Percentiles rank a stretch among this genome's conserved stretches.
These are phyloP conservation scores for Erigeron canadensis DNA, from an alignment of 129 eudicot genomes.

Conservation along the genomic window DNA sequence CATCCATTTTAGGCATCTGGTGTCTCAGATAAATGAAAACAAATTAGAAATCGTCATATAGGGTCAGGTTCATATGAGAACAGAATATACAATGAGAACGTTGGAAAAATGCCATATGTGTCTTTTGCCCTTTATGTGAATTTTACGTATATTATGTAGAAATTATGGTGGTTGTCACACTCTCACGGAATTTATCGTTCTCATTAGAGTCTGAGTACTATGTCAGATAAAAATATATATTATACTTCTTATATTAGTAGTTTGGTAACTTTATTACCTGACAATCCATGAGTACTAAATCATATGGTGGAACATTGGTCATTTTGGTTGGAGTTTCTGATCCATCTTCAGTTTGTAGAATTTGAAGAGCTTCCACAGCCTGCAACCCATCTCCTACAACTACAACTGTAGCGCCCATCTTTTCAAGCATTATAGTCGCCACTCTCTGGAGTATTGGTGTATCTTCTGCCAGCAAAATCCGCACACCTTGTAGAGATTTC, in stretches of 20 bases:
- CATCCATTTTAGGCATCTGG: slow-evolving; percentile 99
- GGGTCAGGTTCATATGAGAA: not conserved
- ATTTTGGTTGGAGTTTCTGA: slow-evolving; percentile 17
- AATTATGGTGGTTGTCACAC: not conserved
- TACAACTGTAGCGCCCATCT: slow-evolving; percentile 75
- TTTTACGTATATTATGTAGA: not conserved
- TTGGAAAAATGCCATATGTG: not conserved
- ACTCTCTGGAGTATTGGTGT: slow-evolving; percentile 90
- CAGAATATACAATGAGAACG: not conserved
- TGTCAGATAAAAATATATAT: not conserved
- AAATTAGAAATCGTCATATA: slow-evolving; percentile 9
- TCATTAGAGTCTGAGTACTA: not conserved
- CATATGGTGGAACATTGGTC: slow-evolving; percentile 46
- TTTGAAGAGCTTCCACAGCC: slow-evolving; percentile 75
- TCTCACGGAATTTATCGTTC: not conserved
- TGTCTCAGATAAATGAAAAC: not conserved
- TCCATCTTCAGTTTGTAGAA: slow-evolving; percentile 22
- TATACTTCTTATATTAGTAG: not conserved
- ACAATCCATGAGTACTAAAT: slow-evolving; percentile 95
- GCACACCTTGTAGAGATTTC: slow-evolving; percentile 62
- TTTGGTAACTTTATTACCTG: slow-evolving; percentile 48
- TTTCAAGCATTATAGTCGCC: slow-evolving; percentile 95
- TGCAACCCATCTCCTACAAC: slow-evolving; percentile 93
- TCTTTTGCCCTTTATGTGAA: not conserved
- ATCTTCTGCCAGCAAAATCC: slow-evolving; percentile 88